Conservation (phyloP, 352 stramenopile genomes). For the Plasmopara halstedii region DNA sequence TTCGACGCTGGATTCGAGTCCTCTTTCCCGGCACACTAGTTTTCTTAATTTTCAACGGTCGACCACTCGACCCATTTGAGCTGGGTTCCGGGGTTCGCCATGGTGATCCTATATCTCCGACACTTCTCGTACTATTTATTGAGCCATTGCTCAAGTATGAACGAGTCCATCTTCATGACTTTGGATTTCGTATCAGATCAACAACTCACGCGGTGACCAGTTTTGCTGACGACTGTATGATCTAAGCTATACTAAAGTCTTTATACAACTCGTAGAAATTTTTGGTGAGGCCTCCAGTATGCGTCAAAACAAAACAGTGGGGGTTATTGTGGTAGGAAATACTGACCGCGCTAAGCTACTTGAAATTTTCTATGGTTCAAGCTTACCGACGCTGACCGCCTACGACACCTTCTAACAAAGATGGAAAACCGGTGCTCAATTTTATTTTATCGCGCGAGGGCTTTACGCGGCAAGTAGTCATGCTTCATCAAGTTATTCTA, state of each 20-base stretch:
- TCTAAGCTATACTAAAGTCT: background rate
- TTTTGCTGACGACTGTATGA: background rate
- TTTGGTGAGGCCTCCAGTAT: too few relatives aligned
- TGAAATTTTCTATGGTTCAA: background rate
- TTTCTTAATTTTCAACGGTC: background rate
- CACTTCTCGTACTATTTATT: background rate
- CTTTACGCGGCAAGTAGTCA: too few relatives aligned
- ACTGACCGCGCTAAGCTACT: background rate
- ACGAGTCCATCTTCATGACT: too few relatives aligned
- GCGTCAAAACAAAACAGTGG: background rate
- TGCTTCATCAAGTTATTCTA: too few relatives aligned
- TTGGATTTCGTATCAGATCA: too few relatives aligned
- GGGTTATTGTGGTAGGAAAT: background rate
- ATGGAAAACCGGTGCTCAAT: too few relatives aligned
- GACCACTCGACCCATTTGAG: background rate
- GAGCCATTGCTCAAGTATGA: too few relatives aligned
- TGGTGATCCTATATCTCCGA: background rate
- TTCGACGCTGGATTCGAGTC: too few relatives aligned
- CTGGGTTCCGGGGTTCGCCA: background rate
- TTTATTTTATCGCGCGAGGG: too few relatives aligned
- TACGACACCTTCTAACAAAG: too few relatives aligned
- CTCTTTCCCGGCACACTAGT: too few relatives aligned
- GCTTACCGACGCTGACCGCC: too few relatives aligned
- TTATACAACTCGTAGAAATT: background rate
- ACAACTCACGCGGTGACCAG: background rate